Conservation (phyloP, 768 basidiomycete genomes). For the Piloderma croceum region DNA sequence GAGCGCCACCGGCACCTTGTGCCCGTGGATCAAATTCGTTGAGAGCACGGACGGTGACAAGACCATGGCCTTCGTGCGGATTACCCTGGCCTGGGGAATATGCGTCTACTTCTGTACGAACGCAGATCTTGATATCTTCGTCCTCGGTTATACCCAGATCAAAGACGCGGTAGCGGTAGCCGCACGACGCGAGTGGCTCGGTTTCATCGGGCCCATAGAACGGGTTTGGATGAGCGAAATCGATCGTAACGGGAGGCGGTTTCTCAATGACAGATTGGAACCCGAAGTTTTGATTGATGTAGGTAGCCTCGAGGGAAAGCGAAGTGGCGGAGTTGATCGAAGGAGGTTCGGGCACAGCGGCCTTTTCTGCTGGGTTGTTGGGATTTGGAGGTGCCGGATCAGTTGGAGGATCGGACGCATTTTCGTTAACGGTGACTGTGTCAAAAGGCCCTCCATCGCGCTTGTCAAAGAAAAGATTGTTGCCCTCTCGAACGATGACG, state of each 20-base stretch:
- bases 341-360: constrained; percentile 57
- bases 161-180: constrained; percentile 93
- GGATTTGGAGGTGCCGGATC: constrained; percentile 76
- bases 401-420: constrained; percentile 89
- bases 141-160: constrained; percentile 88
- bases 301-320: constrained; percentile 93
- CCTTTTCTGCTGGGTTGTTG: constrained; percentile 69
- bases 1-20: constrained; percentile 86
- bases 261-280: constrained; percentile 90
- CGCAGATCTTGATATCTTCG: constrained; percentile 85
- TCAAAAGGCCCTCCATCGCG: constrained; percentile 96
- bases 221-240: constrained; percentile 86
- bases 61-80: constrained; percentile 63
- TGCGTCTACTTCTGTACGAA: constrained; percentile 95
- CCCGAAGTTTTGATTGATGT: constrained; percentile 97
- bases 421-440: constrained; percentile 97
- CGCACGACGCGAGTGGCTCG: constrained; percentile 92
- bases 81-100: constrained; percentile 60
- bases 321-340: constrained; percentile 92
- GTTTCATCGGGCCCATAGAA: constrained; percentile 94
- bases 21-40: constrained; percentile 96
- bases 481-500: constrained; percentile 87
- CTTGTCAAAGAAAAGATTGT: constrained; percentile 94
- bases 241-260: constrained; percentile 53
- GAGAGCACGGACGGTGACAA: constrained; percentile 88